Conservation (phyloP, 2,329 filamentous ascomycete genomes). For the Aspergillus brunneoviolaceus region DNA sequence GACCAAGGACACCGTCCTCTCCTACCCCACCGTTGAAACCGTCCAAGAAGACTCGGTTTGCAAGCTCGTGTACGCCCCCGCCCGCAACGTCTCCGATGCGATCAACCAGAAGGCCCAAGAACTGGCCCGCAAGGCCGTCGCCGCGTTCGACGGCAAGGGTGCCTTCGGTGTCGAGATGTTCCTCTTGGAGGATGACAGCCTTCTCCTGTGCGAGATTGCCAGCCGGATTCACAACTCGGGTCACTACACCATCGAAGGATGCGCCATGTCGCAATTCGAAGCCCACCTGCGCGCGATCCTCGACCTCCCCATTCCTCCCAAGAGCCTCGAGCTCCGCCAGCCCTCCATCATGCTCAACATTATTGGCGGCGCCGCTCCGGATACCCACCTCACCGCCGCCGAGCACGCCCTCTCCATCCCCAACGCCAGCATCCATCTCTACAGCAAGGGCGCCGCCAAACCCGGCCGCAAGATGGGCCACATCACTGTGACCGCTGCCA, state of each 20-base stretch:
- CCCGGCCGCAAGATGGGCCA: constrained; percentile 94
- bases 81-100: constrained; percentile 64
- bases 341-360: constrained; percentile 58
- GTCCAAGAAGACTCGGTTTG: constrained; percentile 95
- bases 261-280: constrained; percentile 86
- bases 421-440: constrained; percentile 73
- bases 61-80: constrained; percentile 85
- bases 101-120: constrained; percentile 67
- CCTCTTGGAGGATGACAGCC: constrained; percentile 67
- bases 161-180: constrained; percentile 98
- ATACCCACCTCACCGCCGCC: constrained; percentile 61
- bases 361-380: constrained; percentile 57
- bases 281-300: constrained; percentile 85
- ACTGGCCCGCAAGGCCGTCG: constrained; percentile 75
- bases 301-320: constrained; percentile 60
- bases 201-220: constrained; percentile 85
- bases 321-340: constrained; percentile 47
- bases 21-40: constrained; percentile 90
- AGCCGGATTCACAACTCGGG: constrained; percentile 87
- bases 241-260: constrained; percentile 92
- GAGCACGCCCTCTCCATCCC: constrained; percentile 58
- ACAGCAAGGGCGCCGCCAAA: constrained; percentile 82
- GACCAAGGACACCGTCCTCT: constrained; percentile 70
- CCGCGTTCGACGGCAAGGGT: constrained; percentile 79
- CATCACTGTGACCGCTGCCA: constrained; percentile 73